These are phyloP conservation scores for Magnolia sinica DNA, from an alignment of 164 flowering plant species.

Conservation along the genomic window DNA sequence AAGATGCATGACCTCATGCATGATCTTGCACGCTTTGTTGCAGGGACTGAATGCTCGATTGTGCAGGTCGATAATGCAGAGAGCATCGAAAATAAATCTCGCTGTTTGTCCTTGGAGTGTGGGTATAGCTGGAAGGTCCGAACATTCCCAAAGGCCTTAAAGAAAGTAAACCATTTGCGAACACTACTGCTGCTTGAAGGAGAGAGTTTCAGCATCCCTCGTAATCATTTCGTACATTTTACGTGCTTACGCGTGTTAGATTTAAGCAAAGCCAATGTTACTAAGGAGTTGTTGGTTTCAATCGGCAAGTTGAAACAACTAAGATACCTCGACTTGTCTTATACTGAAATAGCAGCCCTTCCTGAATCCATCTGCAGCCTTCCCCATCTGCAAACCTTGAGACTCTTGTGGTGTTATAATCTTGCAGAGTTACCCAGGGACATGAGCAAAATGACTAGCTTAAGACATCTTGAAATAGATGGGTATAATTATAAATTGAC, in stretches of 20 bases:
- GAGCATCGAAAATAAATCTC: neutral
- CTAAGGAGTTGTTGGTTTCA: neutral
- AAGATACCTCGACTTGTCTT: conserved; percentile 1
- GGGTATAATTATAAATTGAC: neutral
- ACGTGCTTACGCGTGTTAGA: neutral
- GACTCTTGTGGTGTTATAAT: neutral
- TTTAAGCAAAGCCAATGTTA: neutral
- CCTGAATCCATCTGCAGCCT: neutral
- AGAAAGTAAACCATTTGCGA: neutral
- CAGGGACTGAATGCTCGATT: neutral
- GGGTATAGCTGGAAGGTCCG: neutral
- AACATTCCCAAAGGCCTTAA: neutral
- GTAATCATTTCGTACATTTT: neutral
- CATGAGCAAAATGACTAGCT: conserved; percentile 1
- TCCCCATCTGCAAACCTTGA: neutral
- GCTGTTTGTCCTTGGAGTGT: neutral
- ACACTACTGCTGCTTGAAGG: neutral
- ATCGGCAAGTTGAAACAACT: neutral
- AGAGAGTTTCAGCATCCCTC: too few species aligned
- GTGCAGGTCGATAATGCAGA: too few species aligned
- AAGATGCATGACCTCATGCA: conserved; percentile 12
- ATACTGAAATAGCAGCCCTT: too few species aligned
- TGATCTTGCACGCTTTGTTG: conserved; percentile 10
- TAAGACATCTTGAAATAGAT: conserved; percentile 5
- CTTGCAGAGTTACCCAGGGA: neutral